Evolutionary conservation across 2,329 filamentous ascomycete species (phyloP).

Genomic region (Raffaelea albimanens): DNA sequence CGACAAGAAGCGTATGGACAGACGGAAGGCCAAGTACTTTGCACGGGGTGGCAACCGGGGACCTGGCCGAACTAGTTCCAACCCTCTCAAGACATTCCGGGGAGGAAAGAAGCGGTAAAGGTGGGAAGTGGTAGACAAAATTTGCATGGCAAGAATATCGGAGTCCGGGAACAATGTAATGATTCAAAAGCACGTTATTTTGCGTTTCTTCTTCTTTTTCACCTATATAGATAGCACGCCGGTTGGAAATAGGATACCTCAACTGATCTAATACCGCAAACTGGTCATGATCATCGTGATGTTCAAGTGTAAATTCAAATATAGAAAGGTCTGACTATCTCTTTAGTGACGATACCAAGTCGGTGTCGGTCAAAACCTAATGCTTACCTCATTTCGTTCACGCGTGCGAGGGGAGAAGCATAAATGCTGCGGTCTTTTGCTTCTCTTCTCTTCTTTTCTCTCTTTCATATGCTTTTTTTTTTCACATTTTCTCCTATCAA

Average conservation of each 20-base stretch:
- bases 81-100: conserved; percentile 87
- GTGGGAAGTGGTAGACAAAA: conserved; percentile 7
- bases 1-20: conserved; percentile 32
- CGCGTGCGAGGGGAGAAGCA: too few relatives aligned
- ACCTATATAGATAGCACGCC: too few relatives aligned
- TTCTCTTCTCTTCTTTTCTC: too few relatives aligned
- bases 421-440: too few relatives aligned
- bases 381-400: too few relatives aligned
- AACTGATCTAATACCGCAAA: background rate
- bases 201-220: too few relatives aligned
- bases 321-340: background rate
- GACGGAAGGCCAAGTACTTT: conserved; percentile 23
- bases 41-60: conserved; percentile 40
- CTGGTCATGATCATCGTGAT: background rate
- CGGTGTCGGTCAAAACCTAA: too few relatives aligned
- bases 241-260: background rate
- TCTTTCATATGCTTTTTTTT: too few relatives aligned
- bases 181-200: too few relatives aligned
- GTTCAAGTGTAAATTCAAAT: background rate
- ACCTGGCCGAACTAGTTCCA: conserved; percentile 46
- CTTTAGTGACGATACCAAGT: too few relatives aligned
- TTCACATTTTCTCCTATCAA: background rate
- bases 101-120: conserved; percentile 36
- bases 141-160: background rate
- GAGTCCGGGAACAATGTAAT: background rate